phyloP scores from a whole-genome alignment of 805 yeast genomes.

The Candida maltosa region DNA sequence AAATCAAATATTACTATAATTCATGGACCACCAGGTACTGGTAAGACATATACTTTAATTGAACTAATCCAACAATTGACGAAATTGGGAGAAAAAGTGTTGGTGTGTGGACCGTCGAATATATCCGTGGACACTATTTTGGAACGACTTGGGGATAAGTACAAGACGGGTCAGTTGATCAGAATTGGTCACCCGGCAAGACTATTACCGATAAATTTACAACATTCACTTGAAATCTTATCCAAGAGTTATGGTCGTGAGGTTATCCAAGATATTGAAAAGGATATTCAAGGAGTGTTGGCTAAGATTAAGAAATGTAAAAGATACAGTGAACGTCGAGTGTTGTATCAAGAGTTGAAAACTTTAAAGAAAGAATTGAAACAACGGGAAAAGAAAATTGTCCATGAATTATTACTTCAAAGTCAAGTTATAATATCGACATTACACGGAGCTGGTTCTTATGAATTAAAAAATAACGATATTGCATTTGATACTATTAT shows the following conservation, averaged over 20 bases:
- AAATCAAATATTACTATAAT: constrained; percentile 55
- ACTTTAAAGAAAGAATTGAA: constrained; percentile 67
- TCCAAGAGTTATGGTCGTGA: constrained; percentile 53
- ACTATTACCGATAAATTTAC: constrained; percentile 53
- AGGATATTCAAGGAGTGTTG: constrained; percentile 66
- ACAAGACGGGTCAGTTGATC: constrained; percentile 44
- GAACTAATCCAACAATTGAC: constrained; percentile 77
- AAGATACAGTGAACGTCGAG: constrained; percentile 60
- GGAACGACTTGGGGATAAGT: constrained; percentile 54
- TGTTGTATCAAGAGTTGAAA: constrained; percentile 67
- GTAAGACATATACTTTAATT: constrained; percentile 78
- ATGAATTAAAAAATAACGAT: constrained; percentile 45
- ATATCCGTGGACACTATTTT: constrained; percentile 87
- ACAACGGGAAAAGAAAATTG: constrained; percentile 60
- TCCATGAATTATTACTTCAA: constrained; percentile 52
- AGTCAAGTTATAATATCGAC: constrained; percentile 78
- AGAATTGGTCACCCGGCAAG: constrained; percentile 95
- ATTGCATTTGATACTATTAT: constrained; percentile 73
- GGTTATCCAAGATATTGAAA: constrained; percentile 62
- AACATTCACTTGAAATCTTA: constrained; percentile 75
- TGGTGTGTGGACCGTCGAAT: constrained; percentile 94
- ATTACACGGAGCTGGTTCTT: constrained; percentile 81
- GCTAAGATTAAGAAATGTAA: constrained; percentile 57
- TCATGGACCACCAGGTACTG: constrained; percentile 85
- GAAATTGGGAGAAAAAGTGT: constrained; percentile 45